A percentile compares a stretch with the other conserved stretches of the same genome.
phyloP scores from a whole-genome alignment of 495 filamentous ascomycete genomes.

The Xanthoparmelia taractica region DNA sequence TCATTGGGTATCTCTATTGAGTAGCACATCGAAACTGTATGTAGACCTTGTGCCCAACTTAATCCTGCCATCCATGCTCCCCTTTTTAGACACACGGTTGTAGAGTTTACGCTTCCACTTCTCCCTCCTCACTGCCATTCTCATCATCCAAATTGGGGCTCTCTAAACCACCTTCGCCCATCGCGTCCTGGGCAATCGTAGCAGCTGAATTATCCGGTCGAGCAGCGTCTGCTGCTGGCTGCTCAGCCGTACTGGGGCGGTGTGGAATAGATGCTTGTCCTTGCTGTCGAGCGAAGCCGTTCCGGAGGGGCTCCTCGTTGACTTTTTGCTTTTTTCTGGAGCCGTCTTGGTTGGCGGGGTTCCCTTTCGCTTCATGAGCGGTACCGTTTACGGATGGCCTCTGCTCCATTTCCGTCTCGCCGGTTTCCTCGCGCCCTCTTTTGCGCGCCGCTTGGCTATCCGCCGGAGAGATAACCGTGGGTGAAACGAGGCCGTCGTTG shows the following conservation, averaged over 20 bases:
- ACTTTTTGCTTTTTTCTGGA: slow-evolving; percentile 16
- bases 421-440: slow-evolving; percentile 13
- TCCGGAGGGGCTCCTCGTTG: background rate
- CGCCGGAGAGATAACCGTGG: background rate
- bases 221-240: background rate
- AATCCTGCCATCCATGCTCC: background rate
- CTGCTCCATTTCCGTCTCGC: background rate
- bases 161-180: slow-evolving; percentile 8
- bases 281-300: background rate
- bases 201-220: background rate
- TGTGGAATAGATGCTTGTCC: background rate
- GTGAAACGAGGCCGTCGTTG: background rate
- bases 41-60: background rate
- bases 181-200: background rate
- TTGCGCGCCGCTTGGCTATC: slow-evolving; percentile 6
- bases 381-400: background rate
- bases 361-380: background rate
- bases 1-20: background rate
- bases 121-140: slow-evolving; percentile 24
- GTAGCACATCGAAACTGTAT: background rate
- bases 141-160: slow-evolving; percentile 20
- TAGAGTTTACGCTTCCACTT: slow-evolving; percentile 20
- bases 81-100: background rate
- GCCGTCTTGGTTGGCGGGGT: background rate
- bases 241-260: slow-evolving; percentile 3